These are phyloP conservation scores for Phaeosphaeriaceae sp. DNA, from an alignment of 2,329 filamentous ascomycete genomes.

Conservation along the genomic window DNA sequence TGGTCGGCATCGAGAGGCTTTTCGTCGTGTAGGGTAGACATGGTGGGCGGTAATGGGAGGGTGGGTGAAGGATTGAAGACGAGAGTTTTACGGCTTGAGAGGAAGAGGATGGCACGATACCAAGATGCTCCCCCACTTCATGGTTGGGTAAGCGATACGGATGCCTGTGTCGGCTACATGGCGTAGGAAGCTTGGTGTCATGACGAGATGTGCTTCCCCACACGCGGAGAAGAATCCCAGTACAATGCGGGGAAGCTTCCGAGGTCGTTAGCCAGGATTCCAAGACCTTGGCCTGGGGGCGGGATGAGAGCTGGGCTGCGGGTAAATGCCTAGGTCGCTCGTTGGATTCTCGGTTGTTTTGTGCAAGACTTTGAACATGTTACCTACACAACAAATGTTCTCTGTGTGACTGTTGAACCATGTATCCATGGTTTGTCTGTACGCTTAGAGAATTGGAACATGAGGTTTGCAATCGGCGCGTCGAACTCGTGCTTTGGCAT, in stretches of 20 bases:
- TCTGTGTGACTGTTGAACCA: background rate
- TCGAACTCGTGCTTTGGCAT: too few relatives aligned
- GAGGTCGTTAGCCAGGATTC: background rate
- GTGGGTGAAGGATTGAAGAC: background rate
- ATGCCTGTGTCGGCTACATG: background rate
- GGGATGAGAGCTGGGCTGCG: too few relatives aligned
- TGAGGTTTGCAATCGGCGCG: too few relatives aligned
- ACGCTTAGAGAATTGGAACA: too few relatives aligned
- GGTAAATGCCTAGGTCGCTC: background rate
- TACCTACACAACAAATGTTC: background rate
- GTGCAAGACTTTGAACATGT: background rate
- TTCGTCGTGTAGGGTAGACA: background rate
- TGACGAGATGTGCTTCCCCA: conserved; percentile 2
- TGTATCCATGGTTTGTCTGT: too few relatives aligned
- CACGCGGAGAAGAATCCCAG: background rate
- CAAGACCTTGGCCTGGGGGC: background rate
- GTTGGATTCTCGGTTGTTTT: background rate
- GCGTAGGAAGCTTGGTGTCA: background rate
- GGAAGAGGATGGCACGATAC: background rate
- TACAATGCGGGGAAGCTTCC: background rate
- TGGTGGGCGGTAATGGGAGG: background rate
- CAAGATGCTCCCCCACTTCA: background rate
- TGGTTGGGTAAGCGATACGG: background rate
- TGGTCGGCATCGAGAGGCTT: background rate
- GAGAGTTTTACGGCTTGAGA: background rate